Percentiles rank a stretch among this genome's conserved stretches.
Evolutionary conservation across 2,329 filamentous ascomycete genomes (phyloP).

Genomic region (Mollisiaceae sp.): DNA sequence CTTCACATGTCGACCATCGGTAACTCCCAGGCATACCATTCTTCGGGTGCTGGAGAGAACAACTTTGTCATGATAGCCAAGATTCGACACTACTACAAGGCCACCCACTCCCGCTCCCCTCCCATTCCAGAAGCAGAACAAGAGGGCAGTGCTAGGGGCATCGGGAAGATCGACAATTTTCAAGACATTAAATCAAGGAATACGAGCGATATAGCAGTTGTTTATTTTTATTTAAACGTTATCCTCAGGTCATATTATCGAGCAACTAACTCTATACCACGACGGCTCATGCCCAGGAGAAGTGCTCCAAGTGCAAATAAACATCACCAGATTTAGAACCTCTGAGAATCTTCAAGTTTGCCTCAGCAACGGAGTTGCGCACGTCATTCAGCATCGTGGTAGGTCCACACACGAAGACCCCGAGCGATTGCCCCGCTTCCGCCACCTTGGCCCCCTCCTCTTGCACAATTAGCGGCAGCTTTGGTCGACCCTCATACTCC

Average conservation of each 20-base stretch:
- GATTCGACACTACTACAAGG: too few relatives aligned
- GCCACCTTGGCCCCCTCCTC: slow-evolving; percentile 10
- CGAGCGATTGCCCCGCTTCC: not conserved
- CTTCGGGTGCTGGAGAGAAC: not conserved
- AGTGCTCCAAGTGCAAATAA: slow-evolving; percentile 62
- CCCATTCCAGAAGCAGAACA: too few relatives aligned
- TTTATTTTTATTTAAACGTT: too few relatives aligned
- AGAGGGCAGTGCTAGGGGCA: too few relatives aligned
- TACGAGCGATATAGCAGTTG: too few relatives aligned
- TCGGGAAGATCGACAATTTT: too few relatives aligned
- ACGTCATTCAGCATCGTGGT: slow-evolving; percentile 11
- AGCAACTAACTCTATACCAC: too few relatives aligned
- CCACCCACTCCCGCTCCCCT: too few relatives aligned
- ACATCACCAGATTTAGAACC: not conserved
- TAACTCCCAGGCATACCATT: not conserved
- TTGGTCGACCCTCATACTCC: not conserved
- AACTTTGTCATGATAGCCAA: not conserved
- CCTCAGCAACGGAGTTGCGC: slow-evolving; percentile 7
- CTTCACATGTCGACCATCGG: not conserved
- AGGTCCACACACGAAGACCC: slow-evolving; percentile 12
- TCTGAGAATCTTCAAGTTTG: slow-evolving; percentile 3
- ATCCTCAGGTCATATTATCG: too few relatives aligned
- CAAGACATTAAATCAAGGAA: too few relatives aligned
- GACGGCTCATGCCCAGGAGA: slow-evolving; percentile 24
- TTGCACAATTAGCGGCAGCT: not conserved